Base-by-base conservation (phyloP, 2,329 filamentous ascomycete genomes). In the Alternaria rosae region DNA sequence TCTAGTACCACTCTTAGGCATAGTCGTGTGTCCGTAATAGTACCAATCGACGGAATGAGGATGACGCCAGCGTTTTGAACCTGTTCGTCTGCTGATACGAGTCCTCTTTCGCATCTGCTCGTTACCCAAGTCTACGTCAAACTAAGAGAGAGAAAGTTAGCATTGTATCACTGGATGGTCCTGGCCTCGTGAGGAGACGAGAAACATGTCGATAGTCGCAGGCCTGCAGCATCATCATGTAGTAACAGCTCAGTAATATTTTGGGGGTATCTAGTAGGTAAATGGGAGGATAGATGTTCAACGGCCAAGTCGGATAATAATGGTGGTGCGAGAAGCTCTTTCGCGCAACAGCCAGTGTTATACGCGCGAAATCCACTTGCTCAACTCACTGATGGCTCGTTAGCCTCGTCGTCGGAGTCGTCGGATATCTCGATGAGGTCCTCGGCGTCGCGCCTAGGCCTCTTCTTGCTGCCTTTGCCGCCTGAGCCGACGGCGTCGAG, bases 401-500 rank as follows among this genome's bases (percentile, higher is more conserved):
- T 58, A 21, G 41, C 53, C n/a, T 62, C 68, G 12, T 72, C 70
- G 26, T 76, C 75, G 10, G 72, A 75, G 25, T 70, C 70, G 44
- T 78, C 75, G 7, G 76, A 78, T n/a, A 76, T 75, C 47, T 77
- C 75, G 11, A 76, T 60, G 17, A 70, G 61, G 15, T 72, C 68
- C 17, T 72, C 71, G 10, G 62, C 61, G 32, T 59, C 61, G 25
- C 65, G 75, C 61, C 69, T 74, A 9, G 78, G 69, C 73, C 80
- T 83, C 68, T 80, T 80, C 30, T 76, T 79, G 10, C 74, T 74
- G 25, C 76, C 78, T 26, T 76, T 77, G 53, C 79, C 79, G 28
- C 77, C 71, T n/a, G 86, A 85, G 73, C 87, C 89, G 75, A 91
- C 88, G 9, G 81, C 82, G 76, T 91, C 88, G 51, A 91, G 78